Conservation (phyloP, 1,284 basidiomycete genomes). For the Puccinia polysora region DNA sequence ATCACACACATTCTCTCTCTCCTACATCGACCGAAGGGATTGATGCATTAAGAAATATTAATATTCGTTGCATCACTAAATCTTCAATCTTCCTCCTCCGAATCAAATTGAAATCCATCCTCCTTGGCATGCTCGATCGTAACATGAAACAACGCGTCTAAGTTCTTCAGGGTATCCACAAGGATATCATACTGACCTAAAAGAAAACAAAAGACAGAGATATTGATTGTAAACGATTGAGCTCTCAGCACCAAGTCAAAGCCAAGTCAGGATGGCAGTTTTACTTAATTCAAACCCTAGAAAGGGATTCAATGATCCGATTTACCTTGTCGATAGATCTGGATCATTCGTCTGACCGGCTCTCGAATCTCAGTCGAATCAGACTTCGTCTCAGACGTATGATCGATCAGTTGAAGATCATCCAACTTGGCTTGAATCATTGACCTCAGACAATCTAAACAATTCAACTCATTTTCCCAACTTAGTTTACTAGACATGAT, state of each 20-base stretch:
- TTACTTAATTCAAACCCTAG: not conserved
- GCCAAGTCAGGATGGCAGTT: not conserved
- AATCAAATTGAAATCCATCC: not conserved
- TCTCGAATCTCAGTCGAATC: constrained; percentile 20
- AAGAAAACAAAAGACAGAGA: not conserved
- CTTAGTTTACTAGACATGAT: not conserved
- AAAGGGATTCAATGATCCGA: not conserved
- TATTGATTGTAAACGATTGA: too few relatives aligned
- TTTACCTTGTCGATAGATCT: constrained; percentile 28
- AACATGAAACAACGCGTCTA: not conserved
- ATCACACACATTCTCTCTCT: too few relatives aligned
- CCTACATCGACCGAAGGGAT: too few relatives aligned
- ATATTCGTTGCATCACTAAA: too few relatives aligned
- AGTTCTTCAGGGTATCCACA: not conserved
- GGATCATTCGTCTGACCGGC: constrained; percentile 25
- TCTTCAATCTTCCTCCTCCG: not conserved
- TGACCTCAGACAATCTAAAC: constrained; percentile 20
- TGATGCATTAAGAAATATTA: too few relatives aligned
- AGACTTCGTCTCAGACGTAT: not conserved
- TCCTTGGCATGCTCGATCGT: not conserved
- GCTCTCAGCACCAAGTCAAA: too few relatives aligned
- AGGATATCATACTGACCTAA: not conserved
- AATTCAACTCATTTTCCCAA: constrained; percentile 35
- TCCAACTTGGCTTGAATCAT: constrained; percentile 6
- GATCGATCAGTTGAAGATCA: not conserved